These are phyloP conservation scores for Ceratonia siliqua DNA, from an alignment of 306 rosid species.

Conservation along the genomic window DNA sequence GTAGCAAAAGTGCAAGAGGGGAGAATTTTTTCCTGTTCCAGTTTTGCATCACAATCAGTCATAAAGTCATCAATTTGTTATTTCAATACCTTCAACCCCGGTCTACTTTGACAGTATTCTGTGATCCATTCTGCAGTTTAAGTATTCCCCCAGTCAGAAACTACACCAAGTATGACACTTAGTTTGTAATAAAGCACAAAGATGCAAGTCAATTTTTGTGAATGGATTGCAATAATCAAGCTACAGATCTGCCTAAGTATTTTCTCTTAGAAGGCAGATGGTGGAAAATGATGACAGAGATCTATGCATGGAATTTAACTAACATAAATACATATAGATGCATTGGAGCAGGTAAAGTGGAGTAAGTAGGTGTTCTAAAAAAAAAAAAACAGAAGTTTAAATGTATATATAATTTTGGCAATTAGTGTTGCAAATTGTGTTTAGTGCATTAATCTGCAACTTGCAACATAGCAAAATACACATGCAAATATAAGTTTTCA, in stretches of 20 bases:
- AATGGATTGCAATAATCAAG: no score
- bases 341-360: background rate
- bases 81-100: conserved; percentile 62
- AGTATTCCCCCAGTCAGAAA: conserved; percentile 30
- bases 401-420: background rate
- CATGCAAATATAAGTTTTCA: background rate
- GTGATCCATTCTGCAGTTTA: conserved; percentile 69
- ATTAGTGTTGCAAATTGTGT: background rate
- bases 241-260: background rate
- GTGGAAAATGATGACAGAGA: no score
- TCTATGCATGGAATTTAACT: background rate
- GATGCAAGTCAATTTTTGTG: no score
- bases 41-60: conserved; percentile 55
- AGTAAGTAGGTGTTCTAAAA: background rate
- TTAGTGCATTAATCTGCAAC: background rate
- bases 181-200: no score
- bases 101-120: conserved; percentile 68
- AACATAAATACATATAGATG: no score
- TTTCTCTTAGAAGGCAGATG: background rate
- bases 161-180: background rate
- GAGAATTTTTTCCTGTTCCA: conserved; percentile 56
- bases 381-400: background rate
- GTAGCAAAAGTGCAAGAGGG: background rate
- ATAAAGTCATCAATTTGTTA: conserved; percentile 66
- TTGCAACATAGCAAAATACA: background rate